Percentiles rank a stretch among this genome's conserved stretches.
These are phyloP conservation scores for Croton setiger DNA, from an alignment of 441 rosid genomes.

Conservation along the genomic window DNA sequence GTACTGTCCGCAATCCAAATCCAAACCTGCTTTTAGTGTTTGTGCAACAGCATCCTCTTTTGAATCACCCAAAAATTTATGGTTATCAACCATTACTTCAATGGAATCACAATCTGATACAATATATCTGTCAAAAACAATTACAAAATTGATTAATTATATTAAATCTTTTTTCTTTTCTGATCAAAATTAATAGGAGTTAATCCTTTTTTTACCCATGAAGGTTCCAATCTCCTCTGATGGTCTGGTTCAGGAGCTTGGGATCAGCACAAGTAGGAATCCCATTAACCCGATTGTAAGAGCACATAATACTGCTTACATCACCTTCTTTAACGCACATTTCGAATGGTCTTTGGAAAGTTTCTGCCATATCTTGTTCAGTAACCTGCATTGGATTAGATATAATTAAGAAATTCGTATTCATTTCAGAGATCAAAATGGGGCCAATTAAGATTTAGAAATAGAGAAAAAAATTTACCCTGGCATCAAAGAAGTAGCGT, in stretches of 20 bases:
- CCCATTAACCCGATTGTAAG: conserved; percentile 63
- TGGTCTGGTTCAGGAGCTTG: conserved; percentile 31
- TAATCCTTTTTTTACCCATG: conserved; percentile 27
- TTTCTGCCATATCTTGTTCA: conserved; percentile 58
- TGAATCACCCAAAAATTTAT: conserved; percentile 20
- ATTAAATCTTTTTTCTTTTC: no score
- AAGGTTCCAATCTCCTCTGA: conserved; percentile 53
- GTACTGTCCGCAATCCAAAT: conserved; percentile 46
- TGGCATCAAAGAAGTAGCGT: conserved; percentile 49
- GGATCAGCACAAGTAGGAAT: conserved; percentile 64
- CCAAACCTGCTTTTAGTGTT: conserved; percentile 45
- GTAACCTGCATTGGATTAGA: conserved; percentile 33
- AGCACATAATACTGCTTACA: conserved; percentile 66
- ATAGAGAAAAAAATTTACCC: conserved; percentile 27
- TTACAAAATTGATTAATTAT: background rate
- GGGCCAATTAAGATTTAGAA: no score
- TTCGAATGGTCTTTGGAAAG: conserved; percentile 57
- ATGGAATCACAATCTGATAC: conserved; percentile 62
- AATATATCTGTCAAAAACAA: conserved; percentile 31
- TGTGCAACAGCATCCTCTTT: conserved; percentile 46
- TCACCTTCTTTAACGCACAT: conserved; percentile 63
- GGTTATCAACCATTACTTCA: conserved; percentile 26
- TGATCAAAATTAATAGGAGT: background rate
- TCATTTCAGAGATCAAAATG: background rate
- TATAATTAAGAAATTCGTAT: background rate